phyloP scores from a whole-genome alignment of 305 asterid genomes.

The Fraxinus angustifolia region DNA sequence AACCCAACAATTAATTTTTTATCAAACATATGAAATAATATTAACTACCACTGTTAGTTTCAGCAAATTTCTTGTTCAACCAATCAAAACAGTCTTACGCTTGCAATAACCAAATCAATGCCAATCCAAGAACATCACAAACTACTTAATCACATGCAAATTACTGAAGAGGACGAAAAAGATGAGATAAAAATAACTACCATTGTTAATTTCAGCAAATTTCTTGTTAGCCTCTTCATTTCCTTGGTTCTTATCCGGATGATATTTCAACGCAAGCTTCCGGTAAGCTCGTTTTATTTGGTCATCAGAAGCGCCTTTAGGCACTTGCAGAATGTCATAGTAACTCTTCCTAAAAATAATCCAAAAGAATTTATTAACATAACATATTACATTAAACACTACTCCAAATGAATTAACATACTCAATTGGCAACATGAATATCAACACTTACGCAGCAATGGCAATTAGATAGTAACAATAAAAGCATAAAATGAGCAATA shows the following conservation, averaged over 20 bases:
- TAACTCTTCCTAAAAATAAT: constrained; percentile 66
- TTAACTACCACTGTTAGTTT: neutral
- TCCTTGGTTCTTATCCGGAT: constrained; percentile 91
- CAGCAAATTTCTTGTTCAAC: neutral
- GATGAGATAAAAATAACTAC: constrained; percentile 28
- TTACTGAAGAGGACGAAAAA: neutral
- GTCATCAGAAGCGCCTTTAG: constrained; percentile 81
- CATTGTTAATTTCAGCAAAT: constrained; percentile 86
- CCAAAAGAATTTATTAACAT: constrained; percentile 6
- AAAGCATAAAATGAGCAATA: constrained; percentile 44
- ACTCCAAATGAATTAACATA: neutral
- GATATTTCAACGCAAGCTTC: constrained; percentile 94
- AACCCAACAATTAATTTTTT: constrained; percentile 1
- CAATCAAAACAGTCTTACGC: neutral
- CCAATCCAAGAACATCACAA: neutral
- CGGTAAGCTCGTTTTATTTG: constrained; percentile 94
- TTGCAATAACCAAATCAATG: neutral
- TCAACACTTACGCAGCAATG: constrained; percentile 69
- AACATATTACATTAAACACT: neutral
- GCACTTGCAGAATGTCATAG: constrained; percentile 79
- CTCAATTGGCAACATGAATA: neutral
- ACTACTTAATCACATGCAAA: neutral
- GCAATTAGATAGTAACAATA: constrained; percentile 44
- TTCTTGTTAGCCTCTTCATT: constrained; percentile 91
- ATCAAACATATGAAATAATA: neutral